Base-by-base conservation (phyloP, 768 basidiomycete genomes). In the Mycena rosella region DNA sequence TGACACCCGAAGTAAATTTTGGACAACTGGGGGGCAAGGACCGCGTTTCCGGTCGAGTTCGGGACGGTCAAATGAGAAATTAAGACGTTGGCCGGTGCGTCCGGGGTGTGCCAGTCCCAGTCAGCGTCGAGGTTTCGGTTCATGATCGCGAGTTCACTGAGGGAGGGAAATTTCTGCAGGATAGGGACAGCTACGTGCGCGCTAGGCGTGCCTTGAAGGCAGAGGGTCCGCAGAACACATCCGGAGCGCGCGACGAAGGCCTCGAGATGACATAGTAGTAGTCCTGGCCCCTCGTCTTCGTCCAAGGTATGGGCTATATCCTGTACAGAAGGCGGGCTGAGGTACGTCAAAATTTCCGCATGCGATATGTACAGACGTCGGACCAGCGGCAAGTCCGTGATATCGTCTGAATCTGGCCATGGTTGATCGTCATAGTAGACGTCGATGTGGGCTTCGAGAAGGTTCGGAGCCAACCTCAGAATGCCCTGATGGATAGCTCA, bases 391-490 rank as follows among this genome's bases (percentile, higher is more conserved):
- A 60, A 17, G 11, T 59, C 58, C 10, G 56, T 47, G 27, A 27
- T 36, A 24, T 34, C 38, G 5, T 14, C 24, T 2, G 51, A 4
- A 15, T 9, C 38, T 22, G 53, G 44, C 47, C 24, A 48, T 17
- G 38, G 38, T 8, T 38, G 9, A 10, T 38, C 38, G 7, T 36
- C 58, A 30, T 24, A 49, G 1, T 15, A 3, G 38, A 61, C 26
- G 2, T 8, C 20, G 32, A 67, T 49, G 15, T 17, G 27, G 5
- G 36, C 65, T 24, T 67, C 47, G 11, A 60, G 27, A 2, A 67
- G 59, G 59, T 56, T 54, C 9, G 18, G 27, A 3, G 45, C 60
- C 10, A 55, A 26, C 29, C 30, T 55, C 47, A 67, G 42, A n/a
- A 67, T 11, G 14, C 11, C 29, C 5, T 4, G 8, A 26, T 67